phyloP scores from a whole-genome alignment of 495 filamentous ascomycete species.

The Choiromyces venosus region DNA sequence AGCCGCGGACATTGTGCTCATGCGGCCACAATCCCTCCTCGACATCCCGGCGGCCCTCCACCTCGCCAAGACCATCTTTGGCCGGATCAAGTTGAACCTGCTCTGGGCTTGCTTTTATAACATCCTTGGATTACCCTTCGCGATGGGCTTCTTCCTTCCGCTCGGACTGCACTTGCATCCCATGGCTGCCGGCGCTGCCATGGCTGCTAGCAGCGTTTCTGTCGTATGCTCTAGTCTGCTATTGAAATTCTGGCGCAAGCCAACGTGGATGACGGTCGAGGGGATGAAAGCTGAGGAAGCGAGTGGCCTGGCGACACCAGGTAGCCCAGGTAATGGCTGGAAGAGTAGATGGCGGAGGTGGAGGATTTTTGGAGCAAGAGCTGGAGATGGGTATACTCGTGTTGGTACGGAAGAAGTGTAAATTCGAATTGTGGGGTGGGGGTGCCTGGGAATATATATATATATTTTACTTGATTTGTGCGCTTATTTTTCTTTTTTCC shows the following conservation, averaged over 20 bases:
- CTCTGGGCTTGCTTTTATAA: constrained; percentile 92
- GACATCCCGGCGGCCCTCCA: constrained; percentile 80
- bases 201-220: constrained; percentile 84
- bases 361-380: neutral
- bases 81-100: constrained; percentile 88
- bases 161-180: constrained; percentile 83
- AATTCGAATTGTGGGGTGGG: neutral
- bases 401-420: neutral
- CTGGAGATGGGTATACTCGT: neutral
- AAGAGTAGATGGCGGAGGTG: neutral
- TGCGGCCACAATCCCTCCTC: constrained; percentile 85
- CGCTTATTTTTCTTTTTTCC: neutral
- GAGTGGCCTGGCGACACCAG: constrained; percentile 8
- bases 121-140: constrained; percentile 83
- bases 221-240: constrained; percentile 80
- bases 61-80: constrained; percentile 80
- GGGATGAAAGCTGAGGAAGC: constrained; percentile 52
- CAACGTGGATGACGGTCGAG: constrained; percentile 79
- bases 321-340: neutral
- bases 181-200: constrained; percentile 90
- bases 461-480: neutral
- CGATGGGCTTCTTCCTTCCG: constrained; percentile 91
- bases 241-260: constrained; percentile 81
- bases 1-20: constrained; percentile 91
- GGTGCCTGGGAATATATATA: neutral